Base-by-base conservation (phyloP, 2,329 filamentous ascomycete genomes). In the Elsinoe necatrix region DNA sequence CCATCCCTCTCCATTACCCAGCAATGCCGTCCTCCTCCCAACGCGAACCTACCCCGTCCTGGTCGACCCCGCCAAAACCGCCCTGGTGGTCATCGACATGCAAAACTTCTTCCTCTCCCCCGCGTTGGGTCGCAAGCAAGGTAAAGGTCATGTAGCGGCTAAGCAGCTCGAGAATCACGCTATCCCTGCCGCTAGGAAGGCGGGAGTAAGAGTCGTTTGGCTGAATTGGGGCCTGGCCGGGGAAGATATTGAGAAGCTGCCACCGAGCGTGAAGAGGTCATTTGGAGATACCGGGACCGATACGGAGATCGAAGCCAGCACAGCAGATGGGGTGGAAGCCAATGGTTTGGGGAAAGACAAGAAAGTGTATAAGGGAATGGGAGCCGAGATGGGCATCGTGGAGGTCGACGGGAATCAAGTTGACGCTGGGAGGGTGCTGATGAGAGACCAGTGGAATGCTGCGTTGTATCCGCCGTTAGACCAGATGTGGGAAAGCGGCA, bases 371-470 rank as follows among this genome's bases (percentile, higher is more conserved):
- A 65, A 63, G 31, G 69, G 69, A 6, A 47, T 71, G 3, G 69
- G 69, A 12, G 18, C 41, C 8, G 41, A 56, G 7, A 56, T 65
- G 48, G 69, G 69, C 0, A 57, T 41, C 1, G 58, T 71, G 2
- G 55, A 57, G 7, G 62, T 68, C 50, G 52, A 58, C 9, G 80
- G 80, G 6, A 67, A 63, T 27, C 58, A 64, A 9, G 61, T 71
- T n/a, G 61, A 68, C 39, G 68, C 68, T 18, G 77, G 79, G 1
- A 66, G 72, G 12, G 65, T 77, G 21, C 70, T 84, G 25, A 75
- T 80, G 66, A 69, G 75, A 1, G 76, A 73, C n/a, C 69, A 71
- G 8, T 83, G 81, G 81, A 84, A 83, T 65, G 72, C 78, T 23
- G 73, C 68, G 3, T 67, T 83, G 7, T 79, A 77, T 60, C 69